A percentile compares a stretch with the other conserved stretches of the same genome.
Conservation (phyloP, 129 eudicot species). For the Escallonia rubra region DNA sequence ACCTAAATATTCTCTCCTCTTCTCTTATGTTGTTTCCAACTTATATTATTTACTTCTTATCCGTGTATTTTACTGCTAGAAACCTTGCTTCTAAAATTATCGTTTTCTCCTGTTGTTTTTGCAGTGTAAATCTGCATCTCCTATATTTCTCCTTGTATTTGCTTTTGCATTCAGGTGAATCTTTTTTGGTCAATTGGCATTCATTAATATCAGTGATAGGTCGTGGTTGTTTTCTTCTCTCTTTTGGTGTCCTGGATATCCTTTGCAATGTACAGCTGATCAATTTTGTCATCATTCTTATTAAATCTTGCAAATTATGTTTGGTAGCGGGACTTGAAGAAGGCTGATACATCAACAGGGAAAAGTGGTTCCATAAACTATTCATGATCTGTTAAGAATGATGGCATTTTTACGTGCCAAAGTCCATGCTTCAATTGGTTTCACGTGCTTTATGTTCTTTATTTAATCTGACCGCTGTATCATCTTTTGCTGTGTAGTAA, state of each 20-base stretch:
- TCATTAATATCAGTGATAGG: not conserved
- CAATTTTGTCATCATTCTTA: too few relatives aligned
- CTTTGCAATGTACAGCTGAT: not conserved
- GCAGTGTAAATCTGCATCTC: slow-evolving; percentile 99
- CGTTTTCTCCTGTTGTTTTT: slow-evolving; percentile 9
- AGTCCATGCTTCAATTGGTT: too few relatives aligned
- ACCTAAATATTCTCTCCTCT: slow-evolving; percentile 3
- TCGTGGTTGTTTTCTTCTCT: not conserved
- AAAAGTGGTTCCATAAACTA: too few relatives aligned
- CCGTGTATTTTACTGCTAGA: slow-evolving; percentile 4
- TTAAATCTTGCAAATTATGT: too few relatives aligned
- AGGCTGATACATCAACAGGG: too few relatives aligned
- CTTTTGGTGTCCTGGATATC: not conserved
- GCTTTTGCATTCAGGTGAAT: slow-evolving; percentile 95
- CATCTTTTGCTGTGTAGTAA: too few relatives aligned
- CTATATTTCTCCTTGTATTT: slow-evolving; percentile 90
- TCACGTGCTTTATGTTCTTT: too few relatives aligned
- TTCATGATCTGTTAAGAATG: too few relatives aligned
- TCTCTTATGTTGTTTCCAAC: not conserved
- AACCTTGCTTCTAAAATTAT: not conserved
- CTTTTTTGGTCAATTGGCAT: not conserved
- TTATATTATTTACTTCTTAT: not conserved
- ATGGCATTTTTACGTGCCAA: too few relatives aligned
- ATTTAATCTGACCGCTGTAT: too few relatives aligned
- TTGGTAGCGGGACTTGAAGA: too few relatives aligned